Base-by-base conservation (phyloP, 2,329 filamentous ascomycete genomes). In the Fusarium sp. region DNA sequence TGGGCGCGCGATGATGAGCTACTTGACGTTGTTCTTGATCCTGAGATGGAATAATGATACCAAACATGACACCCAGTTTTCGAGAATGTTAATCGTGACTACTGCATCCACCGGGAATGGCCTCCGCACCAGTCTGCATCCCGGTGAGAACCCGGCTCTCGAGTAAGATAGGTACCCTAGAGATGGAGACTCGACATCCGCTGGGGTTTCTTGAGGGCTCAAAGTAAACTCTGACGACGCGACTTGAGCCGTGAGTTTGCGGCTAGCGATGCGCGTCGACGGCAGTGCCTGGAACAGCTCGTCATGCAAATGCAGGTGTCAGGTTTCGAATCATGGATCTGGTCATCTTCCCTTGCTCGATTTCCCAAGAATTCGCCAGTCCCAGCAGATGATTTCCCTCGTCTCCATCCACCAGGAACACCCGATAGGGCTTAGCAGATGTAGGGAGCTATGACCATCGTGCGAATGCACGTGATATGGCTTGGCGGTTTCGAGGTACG, bases 1-100 rank as follows among this genome's bases (percentile, higher is more conserved):
- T 97, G 95, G 95, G 91, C 90, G 14, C 85, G 88, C 45, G 91
- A 97, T 82, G 88, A 91, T 61, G 87, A 86, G 68, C 84, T 97
- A 71, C 87, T 89, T 67, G 89, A 90, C 60, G 86, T 96, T 70
- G 94, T 97, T 30, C 85, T 97, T 71, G 94, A 94, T 78, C 84
- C 87, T 13, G 90, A 92, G 72, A 82, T 83, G 71, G 85, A 87
- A 58, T 80, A 83, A 64, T 80, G 50, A 79, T 52, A 23, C 20
- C 37, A 58, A n/a, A 32, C 20, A 70, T 66, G 56, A 56, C 58
- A 52, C 30, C 25, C 13, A 20, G 45, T 27, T 30, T 54, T 20
- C 32, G 25, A 63, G 32, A 25, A 57, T 63, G 13, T 34, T 67
- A 37, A 20, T 71, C 32, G 35, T 48, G 54, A 23, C 34, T 52